phyloP scores from a whole-genome alignment of 2,329 filamentous ascomycete genomes.

The Thelonectria blattea region DNA sequence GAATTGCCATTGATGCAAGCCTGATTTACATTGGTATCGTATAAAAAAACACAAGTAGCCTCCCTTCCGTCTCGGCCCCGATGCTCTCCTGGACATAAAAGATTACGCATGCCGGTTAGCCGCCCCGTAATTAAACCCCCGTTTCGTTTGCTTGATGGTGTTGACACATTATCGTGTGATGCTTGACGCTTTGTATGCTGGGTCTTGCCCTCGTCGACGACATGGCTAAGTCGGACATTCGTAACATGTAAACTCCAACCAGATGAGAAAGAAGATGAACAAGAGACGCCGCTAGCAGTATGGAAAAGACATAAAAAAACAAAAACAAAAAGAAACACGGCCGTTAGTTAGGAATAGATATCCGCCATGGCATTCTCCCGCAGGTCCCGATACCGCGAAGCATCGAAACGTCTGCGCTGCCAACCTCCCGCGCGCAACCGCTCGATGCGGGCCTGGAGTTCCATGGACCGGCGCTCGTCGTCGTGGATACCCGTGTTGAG shows the following conservation, averaged over 20 bases:
- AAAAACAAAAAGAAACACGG: background rate
- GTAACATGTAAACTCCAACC: background rate
- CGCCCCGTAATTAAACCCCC: background rate
- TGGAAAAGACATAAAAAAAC: background rate
- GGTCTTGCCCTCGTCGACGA: background rate
- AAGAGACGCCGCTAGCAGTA: background rate
- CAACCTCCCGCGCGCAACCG: constrained; percentile 60
- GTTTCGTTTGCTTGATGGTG: background rate
- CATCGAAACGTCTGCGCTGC: constrained; percentile 62
- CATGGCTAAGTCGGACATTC: background rate
- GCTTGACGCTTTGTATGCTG: background rate
- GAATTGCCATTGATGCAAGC: constrained; percentile 4
- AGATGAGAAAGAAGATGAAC: too few species aligned
- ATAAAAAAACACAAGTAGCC: background rate
- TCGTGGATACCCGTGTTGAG: constrained; percentile 28
- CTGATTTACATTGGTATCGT: constrained; percentile 17
- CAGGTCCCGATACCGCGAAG: constrained; percentile 58
- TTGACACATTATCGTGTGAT: constrained; percentile 5
- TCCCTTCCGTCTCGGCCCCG: background rate
- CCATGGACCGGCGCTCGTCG: constrained; percentile 47
- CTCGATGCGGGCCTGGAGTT: constrained; percentile 60
- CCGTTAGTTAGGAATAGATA: constrained; percentile 39
- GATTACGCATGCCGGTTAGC: background rate
- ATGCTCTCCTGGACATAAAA: background rate
- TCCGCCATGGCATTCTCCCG: constrained; percentile 59